phyloP scores from a whole-genome alignment of 1,139 yeast species.

The Waltiozyma sp. region DNA sequence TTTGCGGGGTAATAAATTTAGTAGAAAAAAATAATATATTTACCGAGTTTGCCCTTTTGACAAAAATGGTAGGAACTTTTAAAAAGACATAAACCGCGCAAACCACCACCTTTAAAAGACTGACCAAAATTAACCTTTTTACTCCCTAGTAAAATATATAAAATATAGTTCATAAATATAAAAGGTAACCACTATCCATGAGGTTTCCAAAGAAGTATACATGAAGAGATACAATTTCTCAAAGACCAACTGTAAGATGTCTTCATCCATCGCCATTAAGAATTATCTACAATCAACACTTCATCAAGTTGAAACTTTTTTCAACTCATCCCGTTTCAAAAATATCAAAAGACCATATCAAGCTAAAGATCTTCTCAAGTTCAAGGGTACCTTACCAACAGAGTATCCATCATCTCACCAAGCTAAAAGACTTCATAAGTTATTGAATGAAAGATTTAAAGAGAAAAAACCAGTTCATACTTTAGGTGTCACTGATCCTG shows the following conservation, averaged over 20 bases:
- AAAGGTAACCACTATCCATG: no score
- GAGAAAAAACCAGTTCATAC: conserved; percentile 42
- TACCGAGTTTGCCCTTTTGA: no score
- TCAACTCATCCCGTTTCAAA: conserved; percentile 37
- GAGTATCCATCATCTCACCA: conserved; percentile 43
- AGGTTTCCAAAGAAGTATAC: no score
- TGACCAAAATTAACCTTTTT: no score
- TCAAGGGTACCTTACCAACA: conserved; percentile 38
- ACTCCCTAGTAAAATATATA: no score
- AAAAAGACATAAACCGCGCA: no score
- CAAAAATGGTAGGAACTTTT: no score
- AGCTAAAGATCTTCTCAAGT: conserved; percentile 39
- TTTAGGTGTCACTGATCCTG: conserved; percentile 53
- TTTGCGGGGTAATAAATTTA: no score
- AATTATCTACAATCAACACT: conserved; percentile 8
- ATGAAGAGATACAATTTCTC: no score
- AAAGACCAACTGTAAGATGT: neutral
- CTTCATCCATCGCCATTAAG: neutral
- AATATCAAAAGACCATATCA: conserved; percentile 41
- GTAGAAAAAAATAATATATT: no score
- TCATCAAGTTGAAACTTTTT: conserved; percentile 37
- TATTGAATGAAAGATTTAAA: conserved; percentile 30
- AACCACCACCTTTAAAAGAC: no score
- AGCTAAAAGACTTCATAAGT: conserved; percentile 38
- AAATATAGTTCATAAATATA: no score